These are phyloP conservation scores for Saccharomyces uvarum DNA, from an alignment of 1,139 yeast genomes.

Conservation along the genomic window DNA sequence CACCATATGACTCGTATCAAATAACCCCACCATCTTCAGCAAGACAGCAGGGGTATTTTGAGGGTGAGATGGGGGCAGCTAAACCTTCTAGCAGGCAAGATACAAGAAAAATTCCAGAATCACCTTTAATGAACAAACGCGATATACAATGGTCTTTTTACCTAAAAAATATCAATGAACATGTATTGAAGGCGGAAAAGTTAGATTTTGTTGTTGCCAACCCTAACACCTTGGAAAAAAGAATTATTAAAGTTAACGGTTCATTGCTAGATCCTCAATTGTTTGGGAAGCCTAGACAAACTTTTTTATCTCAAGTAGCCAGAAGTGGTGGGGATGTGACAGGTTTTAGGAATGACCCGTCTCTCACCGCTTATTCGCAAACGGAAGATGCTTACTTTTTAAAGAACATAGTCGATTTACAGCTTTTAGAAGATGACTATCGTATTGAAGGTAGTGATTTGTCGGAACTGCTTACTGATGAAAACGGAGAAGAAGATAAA, in stretches of 20 bases:
- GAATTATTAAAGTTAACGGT: conserved; percentile 42
- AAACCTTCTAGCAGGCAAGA: conserved; percentile 3
- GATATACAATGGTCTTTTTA: conserved; percentile 63
- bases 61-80: conserved; percentile 4
- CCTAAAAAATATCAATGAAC: conserved; percentile 57
- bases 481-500: conserved; percentile 6
- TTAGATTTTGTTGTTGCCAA: conserved; percentile 37
- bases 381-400: conserved; percentile 22
- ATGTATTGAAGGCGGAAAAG: conserved; percentile 59
- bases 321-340: conserved; percentile 44
- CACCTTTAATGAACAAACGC: conserved; percentile 45
- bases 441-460: conserved; percentile 3
- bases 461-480: conserved; percentile 1
- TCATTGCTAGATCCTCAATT: conserved; percentile 55
- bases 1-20: conserved; percentile 4
- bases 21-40: conserved; percentile 1
- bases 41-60: neutral
- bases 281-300: conserved; percentile 26
- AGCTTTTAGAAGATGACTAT: conserved; percentile 12
- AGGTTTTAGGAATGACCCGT: conserved; percentile 33
- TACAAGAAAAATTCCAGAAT: conserved; percentile 3
- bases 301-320: conserved; percentile 44
- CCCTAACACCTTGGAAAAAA: conserved; percentile 44
- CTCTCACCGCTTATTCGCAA: conserved; percentile 13
- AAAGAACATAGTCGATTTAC: conserved; percentile 11